Evolutionary conservation across 2,329 filamentous ascomycete genomes (phyloP), one percentile per base, ranked within the genome.

Genomic region (Paecilomyces variotii): DNA sequence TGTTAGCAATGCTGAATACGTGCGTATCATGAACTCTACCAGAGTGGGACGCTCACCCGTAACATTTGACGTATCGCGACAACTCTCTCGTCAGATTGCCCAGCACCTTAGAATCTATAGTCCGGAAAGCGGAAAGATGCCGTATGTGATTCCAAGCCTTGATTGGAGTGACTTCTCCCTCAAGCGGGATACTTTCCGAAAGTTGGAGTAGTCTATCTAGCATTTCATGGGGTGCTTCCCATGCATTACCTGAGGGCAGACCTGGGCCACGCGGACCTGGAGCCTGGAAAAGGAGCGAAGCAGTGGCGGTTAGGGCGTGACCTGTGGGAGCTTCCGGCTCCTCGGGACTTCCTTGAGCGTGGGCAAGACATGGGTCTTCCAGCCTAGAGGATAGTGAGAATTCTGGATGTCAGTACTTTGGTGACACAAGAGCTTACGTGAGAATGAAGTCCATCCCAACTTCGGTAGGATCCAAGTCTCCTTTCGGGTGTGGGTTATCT

Each of bases 341-440:
- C 30, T 56, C 55, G 53, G 39, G n/a, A 25, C 11, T 27, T 53
- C 35, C 35, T 45, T 45, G 35, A 57, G 26, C 25, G 56, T 60
- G 58, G 56, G 51, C 19, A 60, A 60, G 45, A 45, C 53, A 24
- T 60, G 57, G 25, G 56, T 56, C 11, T 60, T 60, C 30, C 56
- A 45, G 14, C 2, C 35, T 45, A 45, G 35, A 45, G 4, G n/a
- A 5, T n/a, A 19, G 35, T 45, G 14, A 45, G 35, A 45, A 45
- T 45, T 7, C 35, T 19, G 14, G 35, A 45, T n/a, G 7, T 45
- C 14, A 3, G 35, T 19, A 45, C n/a, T 6, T 19, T 45, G 14
- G 14, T n/a, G 35, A 14, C 35, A 19, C 3, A n/a, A 19, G n/a
- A 45, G n/a, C 35, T n/a, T 6, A 45, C 35, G 35, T 45, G 1